Conservation (phyloP, 2,329 filamentous ascomycete genomes). For the Massarina eburnea region DNA sequence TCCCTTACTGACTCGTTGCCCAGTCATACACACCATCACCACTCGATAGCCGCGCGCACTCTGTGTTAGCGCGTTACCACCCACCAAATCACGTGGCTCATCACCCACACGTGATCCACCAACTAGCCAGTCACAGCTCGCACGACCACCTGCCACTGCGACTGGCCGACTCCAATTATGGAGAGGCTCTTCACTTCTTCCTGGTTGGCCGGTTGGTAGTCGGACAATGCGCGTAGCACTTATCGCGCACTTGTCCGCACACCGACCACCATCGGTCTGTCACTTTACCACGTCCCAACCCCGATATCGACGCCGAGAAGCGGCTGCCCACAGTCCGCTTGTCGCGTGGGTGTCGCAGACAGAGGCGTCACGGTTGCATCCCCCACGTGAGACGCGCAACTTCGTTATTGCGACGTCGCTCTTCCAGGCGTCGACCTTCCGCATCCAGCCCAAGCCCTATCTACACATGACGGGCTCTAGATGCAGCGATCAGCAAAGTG, state of each 20-base stretch:
- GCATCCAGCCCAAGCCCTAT: not conserved
- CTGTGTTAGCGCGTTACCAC: slow-evolving; percentile 11
- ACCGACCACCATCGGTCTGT: not conserved
- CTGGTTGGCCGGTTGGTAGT: not conserved
- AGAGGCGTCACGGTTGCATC: not conserved
- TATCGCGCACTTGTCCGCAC: not conserved
- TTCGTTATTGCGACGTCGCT: not conserved
- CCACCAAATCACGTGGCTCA: not conserved
- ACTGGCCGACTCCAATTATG: not conserved
- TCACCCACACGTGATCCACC: not conserved
- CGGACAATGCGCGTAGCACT: not conserved
- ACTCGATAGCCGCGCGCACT: slow-evolving; percentile 15
- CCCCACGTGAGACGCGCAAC: slow-evolving; percentile 4
- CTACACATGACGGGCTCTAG: slow-evolving; percentile 2
- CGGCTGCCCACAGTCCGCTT: slow-evolving; percentile 3
- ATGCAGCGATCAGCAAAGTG: slow-evolving; percentile 6
- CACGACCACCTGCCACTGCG: not conserved
- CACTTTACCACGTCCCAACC: not conserved
- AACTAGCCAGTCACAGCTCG: slow-evolving; percentile 5
- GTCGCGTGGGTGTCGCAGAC: slow-evolving; percentile 1
- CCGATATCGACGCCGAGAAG: not conserved
- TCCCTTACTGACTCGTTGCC: slow-evolving; percentile 15
- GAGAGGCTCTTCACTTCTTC: not conserved
- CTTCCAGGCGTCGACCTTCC: slow-evolving; percentile 2
- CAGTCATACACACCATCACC: slow-evolving; percentile 21